Evolutionary conservation across 495 filamentous ascomycete genomes (phyloP), one percentile per base, ranked within the genome.

Genomic region (Tuber melanosporum): DNA sequence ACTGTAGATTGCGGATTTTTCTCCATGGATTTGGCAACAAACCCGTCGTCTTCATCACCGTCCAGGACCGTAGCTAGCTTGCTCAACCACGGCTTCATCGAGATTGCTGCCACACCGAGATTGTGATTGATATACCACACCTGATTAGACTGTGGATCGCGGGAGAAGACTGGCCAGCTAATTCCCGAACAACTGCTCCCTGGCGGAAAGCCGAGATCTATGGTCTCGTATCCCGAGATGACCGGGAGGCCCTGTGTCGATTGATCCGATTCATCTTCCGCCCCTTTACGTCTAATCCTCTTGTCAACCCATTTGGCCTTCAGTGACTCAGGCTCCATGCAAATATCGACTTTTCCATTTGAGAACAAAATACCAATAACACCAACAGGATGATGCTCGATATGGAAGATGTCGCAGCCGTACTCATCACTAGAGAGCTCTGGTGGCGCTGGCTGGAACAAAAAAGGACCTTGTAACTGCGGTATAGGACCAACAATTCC

Each of bases 341-440:
- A 82, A 36, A 83, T 75, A 41, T 83, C 82, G 39, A 83, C 75
- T 36, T 82, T 83, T 3, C 82, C 82, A 42, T 78, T 76, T 8
- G 82, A 83, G 39, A 75, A 82, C 46, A 83, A 74, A 20, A 83
- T 62, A 2, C 82, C 82, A 4, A 83, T 78, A 52, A 83, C 72
- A 36, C 82, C 77, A 43, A 80, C 47, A 0, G 77, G 42, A 20
- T 80, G 79, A 43, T 73, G 73, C 26, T 79, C 79, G n/a, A 80
- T 71, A 77, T 83, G 82, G 32, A 83, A 83, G 44, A 83, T 83
- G 70, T 83, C 82, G 62, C 82, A 83, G 46, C 79, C 82, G 66
- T 76, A 75, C 15, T 80, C 78, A 20, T 82, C 79, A n/a, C 69
- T 75, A 22, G 71, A 44, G 20, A 79, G 76, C 70, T 83, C 82